phyloP scores from a whole-genome alignment of 129 eudicot genomes.

The Chrysanthemum seticuspe region DNA sequence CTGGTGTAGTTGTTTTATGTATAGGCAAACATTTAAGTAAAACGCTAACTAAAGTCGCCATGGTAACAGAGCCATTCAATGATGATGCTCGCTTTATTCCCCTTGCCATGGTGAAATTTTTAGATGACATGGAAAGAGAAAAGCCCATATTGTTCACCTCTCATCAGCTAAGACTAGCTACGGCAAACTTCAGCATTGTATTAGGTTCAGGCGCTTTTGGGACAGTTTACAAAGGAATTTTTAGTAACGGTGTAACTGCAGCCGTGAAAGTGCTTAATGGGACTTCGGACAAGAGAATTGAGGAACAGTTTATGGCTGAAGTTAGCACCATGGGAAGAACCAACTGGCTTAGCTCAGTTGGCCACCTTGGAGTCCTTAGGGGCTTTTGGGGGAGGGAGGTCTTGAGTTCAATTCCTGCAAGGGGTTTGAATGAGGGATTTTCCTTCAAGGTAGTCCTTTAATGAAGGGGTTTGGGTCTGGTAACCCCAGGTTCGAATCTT shows the following conservation, averaged over 20 bases:
- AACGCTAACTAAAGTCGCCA: neutral
- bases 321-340: neutral
- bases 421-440: no score
- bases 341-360: no score
- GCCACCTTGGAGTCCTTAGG: no score
- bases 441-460: no score
- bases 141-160: conserved; percentile 11
- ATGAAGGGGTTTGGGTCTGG: no score
- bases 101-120: neutral
- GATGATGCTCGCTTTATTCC: neutral
- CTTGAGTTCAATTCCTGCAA: no score
- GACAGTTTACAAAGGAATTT: neutral
- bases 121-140: conserved; percentile 19
- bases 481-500: no score
- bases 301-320: no score
- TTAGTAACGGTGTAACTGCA: neutral
- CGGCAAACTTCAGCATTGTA: neutral
- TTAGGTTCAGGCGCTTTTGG: conserved; percentile 1
- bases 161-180: neutral
- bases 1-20: neutral
- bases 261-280: conserved; percentile 1
- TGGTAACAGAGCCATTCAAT: neutral
- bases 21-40: neutral
- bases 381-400: no score
- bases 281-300: neutral